Evolutionary conservation across 2,329 filamentous ascomycete species (phyloP).

Genomic region (Alternaria rosae): DNA sequence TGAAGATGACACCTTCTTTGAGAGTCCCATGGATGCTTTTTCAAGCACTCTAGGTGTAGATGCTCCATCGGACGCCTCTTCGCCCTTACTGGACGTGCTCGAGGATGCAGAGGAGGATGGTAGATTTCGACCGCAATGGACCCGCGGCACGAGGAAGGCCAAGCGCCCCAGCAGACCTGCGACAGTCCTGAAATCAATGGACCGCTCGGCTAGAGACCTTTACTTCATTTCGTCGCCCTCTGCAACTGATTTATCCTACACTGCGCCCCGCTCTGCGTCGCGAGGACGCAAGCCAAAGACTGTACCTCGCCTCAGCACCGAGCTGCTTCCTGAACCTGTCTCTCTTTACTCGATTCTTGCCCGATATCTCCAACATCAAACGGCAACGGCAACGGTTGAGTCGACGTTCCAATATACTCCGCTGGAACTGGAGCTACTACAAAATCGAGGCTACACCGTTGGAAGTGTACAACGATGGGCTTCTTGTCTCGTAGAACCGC

Average conservation of each 20-base stretch:
- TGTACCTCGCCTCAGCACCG: not conserved
- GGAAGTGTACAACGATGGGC: slow-evolving; percentile 36
- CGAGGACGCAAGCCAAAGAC: not conserved
- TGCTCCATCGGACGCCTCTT: not conserved
- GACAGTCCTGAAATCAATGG: slow-evolving; percentile 31
- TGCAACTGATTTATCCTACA: slow-evolving; percentile 27
- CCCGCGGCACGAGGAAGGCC: slow-evolving; percentile 25
- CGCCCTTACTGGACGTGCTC: not conserved
- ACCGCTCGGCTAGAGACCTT: slow-evolving; percentile 21
- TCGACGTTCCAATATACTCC: slow-evolving; percentile 20
- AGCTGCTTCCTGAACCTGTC: slow-evolving; percentile 11
- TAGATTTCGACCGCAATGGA: slow-evolving; percentile 19
- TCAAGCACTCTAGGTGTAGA: not conserved
- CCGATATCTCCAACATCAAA: slow-evolving; percentile 31
- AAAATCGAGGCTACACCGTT: slow-evolving; percentile 23
- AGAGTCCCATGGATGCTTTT: not conserved
- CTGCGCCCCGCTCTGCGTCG: not conserved
- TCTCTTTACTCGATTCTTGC: slow-evolving; percentile 39
- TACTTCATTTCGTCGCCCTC: slow-evolving; percentile 20
- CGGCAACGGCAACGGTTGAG: slow-evolving; percentile 6
- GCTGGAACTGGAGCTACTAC: slow-evolving; percentile 30
- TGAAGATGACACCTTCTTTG: not conserved
- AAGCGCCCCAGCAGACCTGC: slow-evolving; percentile 29
- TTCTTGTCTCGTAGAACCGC: slow-evolving; percentile 22
- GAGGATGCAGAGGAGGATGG: not conserved